Evolutionary conservation across 345 rosid species (phyloP).

Genomic region (Gynandropsis gynandra): DNA sequence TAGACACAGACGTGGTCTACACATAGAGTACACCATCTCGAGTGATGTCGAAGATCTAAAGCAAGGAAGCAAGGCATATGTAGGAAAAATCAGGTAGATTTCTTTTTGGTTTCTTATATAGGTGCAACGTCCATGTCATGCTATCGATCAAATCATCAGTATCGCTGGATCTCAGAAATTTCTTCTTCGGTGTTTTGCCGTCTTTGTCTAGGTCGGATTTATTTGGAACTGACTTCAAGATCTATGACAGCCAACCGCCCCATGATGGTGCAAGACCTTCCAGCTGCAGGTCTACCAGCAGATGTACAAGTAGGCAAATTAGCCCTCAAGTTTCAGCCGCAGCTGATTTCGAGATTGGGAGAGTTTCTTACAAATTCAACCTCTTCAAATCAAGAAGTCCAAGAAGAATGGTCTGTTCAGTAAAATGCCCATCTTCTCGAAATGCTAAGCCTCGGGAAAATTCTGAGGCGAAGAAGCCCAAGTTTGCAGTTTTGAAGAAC

Average conservation of each 20-base stretch:
- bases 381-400: constrained; percentile 61
- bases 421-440: constrained; percentile 30
- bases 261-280: constrained; percentile 33
- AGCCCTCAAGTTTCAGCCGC: constrained; percentile 46
- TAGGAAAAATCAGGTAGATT: constrained; percentile 50
- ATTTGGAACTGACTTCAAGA: constrained; percentile 56
- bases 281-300: constrained; percentile 36
- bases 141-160: not conserved
- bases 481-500: constrained; percentile 35
- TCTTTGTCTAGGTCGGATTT: constrained; percentile 43
- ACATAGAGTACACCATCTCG: constrained; percentile 50
- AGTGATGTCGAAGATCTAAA: constrained; percentile 43
- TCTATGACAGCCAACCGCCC: constrained; percentile 50
- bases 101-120: not conserved
- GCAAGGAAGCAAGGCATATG: constrained; percentile 53
- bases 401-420: constrained; percentile 52
- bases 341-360: constrained; percentile 49
- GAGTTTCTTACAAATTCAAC: constrained; percentile 52
- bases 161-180: not conserved
- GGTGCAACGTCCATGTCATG: not conserved
- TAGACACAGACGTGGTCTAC: constrained; percentile 41
- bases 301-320: constrained; percentile 55
- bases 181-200: not conserved
- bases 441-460: constrained; percentile 22
- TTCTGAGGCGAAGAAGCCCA: constrained; percentile 23